Conservation (phyloP, 2,329 filamentous ascomycete species). For the Huntiella abstrusa region DNA sequence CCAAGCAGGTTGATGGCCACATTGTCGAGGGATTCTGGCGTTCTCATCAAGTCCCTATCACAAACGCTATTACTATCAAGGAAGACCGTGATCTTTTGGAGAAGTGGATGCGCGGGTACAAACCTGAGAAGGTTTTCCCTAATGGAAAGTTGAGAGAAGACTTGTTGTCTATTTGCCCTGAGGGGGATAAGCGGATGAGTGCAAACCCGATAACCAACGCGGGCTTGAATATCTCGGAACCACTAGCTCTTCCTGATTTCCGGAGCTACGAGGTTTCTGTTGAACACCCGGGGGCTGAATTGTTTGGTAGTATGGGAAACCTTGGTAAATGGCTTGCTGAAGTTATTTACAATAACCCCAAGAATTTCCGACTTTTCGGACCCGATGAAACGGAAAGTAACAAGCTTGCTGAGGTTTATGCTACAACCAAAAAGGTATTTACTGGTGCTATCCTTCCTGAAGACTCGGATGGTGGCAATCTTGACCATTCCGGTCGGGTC, state of each 20-base stretch:
- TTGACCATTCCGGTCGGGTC: constrained; percentile 48
- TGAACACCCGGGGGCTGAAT: constrained; percentile 37
- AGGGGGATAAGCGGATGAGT: constrained; percentile 51
- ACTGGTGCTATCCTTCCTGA: constrained; percentile 62
- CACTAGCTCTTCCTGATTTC: constrained; percentile 52
- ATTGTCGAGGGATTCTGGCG: constrained; percentile 63
- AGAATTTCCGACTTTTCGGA: constrained; percentile 57
- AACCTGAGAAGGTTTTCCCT: constrained; percentile 53
- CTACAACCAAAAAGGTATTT: constrained; percentile 63
- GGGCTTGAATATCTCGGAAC: constrained; percentile 40
- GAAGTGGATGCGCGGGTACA: constrained; percentile 59
- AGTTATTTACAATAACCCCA: constrained; percentile 43
- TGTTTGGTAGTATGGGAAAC: constrained; percentile 47
- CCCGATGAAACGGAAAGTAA: constrained; percentile 71
- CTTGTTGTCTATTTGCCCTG: constrained; percentile 44
- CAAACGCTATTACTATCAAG: constrained; percentile 46
- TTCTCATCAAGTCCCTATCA: constrained; percentile 58
- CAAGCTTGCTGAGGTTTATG: constrained; percentile 54
- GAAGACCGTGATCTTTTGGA: constrained; percentile 50
- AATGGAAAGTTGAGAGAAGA: constrained; percentile 44
- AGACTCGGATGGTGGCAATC: constrained; percentile 54
- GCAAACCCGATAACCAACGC: constrained; percentile 62
- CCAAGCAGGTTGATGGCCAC: constrained; percentile 50
- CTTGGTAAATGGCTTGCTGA: constrained; percentile 50
- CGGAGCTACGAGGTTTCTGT: constrained; percentile 45